phyloP scores from a whole-genome alignment of 805 yeast species.

The Candida ipomoeae region DNA sequence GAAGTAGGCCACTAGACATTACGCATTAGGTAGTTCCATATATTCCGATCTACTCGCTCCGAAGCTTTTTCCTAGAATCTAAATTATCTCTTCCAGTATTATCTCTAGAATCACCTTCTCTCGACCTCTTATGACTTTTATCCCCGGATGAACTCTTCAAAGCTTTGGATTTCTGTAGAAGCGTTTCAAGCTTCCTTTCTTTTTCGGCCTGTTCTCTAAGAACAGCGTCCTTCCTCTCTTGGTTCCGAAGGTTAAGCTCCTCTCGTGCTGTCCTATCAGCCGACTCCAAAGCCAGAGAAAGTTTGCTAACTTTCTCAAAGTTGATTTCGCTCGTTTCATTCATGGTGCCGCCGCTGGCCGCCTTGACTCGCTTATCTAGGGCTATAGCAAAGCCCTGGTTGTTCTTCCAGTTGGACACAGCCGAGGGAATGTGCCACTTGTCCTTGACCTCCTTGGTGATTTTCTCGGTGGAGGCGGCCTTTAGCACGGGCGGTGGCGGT shows the following conservation, averaged over 20 bases:
- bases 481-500: constrained; percentile 61
- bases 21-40: not conserved
- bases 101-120: too few relatives aligned
- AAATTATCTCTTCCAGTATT: too few relatives aligned
- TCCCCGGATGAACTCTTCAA: constrained; percentile 11
- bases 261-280: constrained; percentile 28
- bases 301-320: constrained; percentile 53
- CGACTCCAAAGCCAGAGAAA: constrained; percentile 65
- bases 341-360: constrained; percentile 38
- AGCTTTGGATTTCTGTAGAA: constrained; percentile 26
- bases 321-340: constrained; percentile 38
- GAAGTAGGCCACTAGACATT: constrained; percentile 13
- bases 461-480: constrained; percentile 46
- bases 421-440: constrained; percentile 85
- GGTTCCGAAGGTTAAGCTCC: constrained; percentile 25
- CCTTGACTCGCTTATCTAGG: constrained; percentile 65
- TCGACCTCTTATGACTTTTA: not conserved
- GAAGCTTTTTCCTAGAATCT: too few relatives aligned
- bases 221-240: constrained; percentile 22
- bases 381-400: constrained; percentile 84
- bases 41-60: too few relatives aligned
- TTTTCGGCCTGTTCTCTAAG: constrained; percentile 26
- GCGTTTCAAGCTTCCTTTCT: constrained; percentile 25
- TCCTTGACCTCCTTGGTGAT: constrained; percentile 69
- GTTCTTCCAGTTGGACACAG: constrained; percentile 93